These are phyloP conservation scores for Paecilomyces fulvus DNA, from an alignment of 2,329 filamentous ascomycete genomes.

Conservation along the genomic window DNA sequence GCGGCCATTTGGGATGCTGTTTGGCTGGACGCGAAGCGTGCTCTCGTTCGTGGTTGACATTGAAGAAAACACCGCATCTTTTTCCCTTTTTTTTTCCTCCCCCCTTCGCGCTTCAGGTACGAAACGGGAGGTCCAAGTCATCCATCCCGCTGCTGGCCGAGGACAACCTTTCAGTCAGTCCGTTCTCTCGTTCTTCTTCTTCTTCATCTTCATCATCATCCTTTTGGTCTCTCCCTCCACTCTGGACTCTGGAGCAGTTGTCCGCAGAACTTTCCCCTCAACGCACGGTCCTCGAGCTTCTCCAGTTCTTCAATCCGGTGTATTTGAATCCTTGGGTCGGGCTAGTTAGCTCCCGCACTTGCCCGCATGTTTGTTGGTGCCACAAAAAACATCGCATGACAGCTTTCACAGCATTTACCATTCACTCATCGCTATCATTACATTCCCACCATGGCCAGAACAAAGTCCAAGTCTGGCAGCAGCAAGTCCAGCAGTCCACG, in stretches of 20 bases:
- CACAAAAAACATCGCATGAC: not conserved
- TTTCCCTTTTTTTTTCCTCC: not conserved
- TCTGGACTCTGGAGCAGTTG: not conserved
- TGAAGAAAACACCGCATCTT: not conserved
- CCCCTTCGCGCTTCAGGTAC: not conserved
- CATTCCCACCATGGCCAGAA: not conserved
- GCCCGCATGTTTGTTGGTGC: not conserved
- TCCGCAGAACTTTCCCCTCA: not conserved
- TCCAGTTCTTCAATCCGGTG: not conserved
- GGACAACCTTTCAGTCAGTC: not conserved
- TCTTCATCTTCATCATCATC: not conserved
- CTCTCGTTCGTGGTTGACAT: not conserved
- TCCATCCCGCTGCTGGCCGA: not conserved
- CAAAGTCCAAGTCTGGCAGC: not conserved
- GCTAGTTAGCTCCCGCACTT: not conserved
- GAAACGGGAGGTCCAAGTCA: not conserved
- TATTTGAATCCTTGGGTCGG: not conserved
- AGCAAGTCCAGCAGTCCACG: slow-evolving; percentile 3
- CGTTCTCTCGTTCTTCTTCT: not conserved
- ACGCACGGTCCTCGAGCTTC: not conserved
- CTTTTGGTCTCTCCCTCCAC: not conserved
- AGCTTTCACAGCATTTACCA: not conserved
- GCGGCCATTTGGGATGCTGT: not conserved
- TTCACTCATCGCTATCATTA: not conserved
- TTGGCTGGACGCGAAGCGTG: not conserved